phyloP scores from a whole-genome alignment of 108 stramenopile species.

The Fragilariopsis cylindrus region DNA sequence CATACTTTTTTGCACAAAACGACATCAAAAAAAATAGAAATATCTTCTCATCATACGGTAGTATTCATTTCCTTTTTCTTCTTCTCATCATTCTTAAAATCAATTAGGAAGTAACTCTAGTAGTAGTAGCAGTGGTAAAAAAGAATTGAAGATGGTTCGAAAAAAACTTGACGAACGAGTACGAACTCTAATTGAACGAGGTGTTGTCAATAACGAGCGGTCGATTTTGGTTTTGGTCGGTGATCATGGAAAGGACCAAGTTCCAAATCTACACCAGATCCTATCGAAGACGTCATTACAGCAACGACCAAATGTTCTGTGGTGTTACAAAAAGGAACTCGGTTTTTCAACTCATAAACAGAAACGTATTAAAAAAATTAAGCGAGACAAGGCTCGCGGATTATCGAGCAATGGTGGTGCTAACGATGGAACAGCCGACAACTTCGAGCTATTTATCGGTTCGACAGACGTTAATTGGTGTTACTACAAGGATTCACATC shows the following conservation, averaged over 20 bases:
- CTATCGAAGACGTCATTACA: conserved; percentile 77
- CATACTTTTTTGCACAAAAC: too few relatives aligned
- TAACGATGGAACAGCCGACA: conserved; percentile 62
- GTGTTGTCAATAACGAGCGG: conserved; percentile 81
- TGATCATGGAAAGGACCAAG: conserved; percentile 98
- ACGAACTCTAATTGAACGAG: conserved; percentile 88
- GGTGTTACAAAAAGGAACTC: conserved; percentile 99
- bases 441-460: conserved; percentile 97
- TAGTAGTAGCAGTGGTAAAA: neutral
- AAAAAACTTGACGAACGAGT: conserved; percentile 98
- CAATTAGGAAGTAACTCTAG: too few relatives aligned
- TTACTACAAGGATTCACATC: conserved; percentile 98
- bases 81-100: too few relatives aligned
- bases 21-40: too few relatives aligned
- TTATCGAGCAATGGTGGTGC: conserved; percentile 31
- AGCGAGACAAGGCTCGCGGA: conserved; percentile 88
- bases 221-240: conserved; percentile 95
- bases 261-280: conserved; percentile 96
- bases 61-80: too few relatives aligned
- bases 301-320: conserved; percentile 89
- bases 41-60: too few relatives aligned
- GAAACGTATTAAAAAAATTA: conserved; percentile 97
- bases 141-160: conserved; percentile 80
- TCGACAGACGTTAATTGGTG: conserved; percentile 96
- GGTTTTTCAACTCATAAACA: conserved; percentile 94